Base-by-base conservation (phyloP, 2,329 filamentous ascomycete genomes). In the Huntiella savannae region DNA sequence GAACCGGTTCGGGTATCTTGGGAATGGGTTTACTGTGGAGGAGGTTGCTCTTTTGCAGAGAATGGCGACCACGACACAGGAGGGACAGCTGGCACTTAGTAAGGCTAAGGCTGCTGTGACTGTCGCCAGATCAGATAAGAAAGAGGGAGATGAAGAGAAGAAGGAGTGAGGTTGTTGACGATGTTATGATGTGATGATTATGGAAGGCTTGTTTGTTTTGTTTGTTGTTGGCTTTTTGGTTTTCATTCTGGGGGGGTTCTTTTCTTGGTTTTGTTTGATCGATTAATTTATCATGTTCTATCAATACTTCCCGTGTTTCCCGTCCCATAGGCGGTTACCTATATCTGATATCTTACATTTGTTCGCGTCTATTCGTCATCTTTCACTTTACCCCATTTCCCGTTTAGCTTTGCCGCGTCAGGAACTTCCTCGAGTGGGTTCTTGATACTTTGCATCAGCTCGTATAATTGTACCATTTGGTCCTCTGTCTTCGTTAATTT, bases 381-480 rank as follows among this genome's bases (percentile, higher is more conserved):
- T 11, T 45, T 35, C 22, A 43, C 35, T 19, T 43, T 46, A 4
- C 22, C 28, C 48, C 44, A 46, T 17, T 49, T 46, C 12, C 42
- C 37, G 35, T 39, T 40, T 11, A 41, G 33, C n/a, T 35, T 44
- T 13, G 34, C 32, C 33, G 33, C 34, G 32, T 46, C 28, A 11
- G 40, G 38, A 7, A 36, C 43, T 32, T 43, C 44, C 19, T 37
- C 43, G 11, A 16, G 36, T 7, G 45, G 59, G 51, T 67, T 67
- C 52, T 63, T 62, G 49, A 94, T 92, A 2, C 83, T 75, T 59
- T 82, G 73, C 85, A 95, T 92, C 48, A 98, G 67, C 59, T 96
- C 88, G 58, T 95, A 95, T 54, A 98, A 65, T 61, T 98, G 91
- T 1, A 79, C 83, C 45, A 96, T 68, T 63, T 98, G 91, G 59